Percentiles rank a stretch among this genome's conserved stretches.
These are phyloP conservation scores for Lineolata rhizophorae DNA, from an alignment of 495 filamentous ascomycete species.

Conservation along the genomic window DNA sequence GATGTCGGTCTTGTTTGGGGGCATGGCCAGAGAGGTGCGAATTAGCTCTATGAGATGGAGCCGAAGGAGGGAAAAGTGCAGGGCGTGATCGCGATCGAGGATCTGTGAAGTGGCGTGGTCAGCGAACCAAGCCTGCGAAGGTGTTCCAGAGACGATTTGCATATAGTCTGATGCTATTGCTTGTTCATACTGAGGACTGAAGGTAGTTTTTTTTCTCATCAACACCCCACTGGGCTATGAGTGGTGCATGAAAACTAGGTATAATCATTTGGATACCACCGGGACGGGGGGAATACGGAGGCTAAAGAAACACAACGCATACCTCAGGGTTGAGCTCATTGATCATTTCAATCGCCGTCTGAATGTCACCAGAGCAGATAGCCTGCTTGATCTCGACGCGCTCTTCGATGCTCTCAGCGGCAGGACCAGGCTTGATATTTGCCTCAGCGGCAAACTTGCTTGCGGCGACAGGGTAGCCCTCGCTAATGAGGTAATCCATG, in stretches of 20 bases:
- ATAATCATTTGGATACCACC: constrained; percentile 96
- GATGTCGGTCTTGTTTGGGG: constrained; percentile 62
- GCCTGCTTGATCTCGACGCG: constrained; percentile 58
- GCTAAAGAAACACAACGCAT: constrained; percentile 21
- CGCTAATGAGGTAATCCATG: constrained; percentile 91
- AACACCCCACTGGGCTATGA: constrained; percentile 73
- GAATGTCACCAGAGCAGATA: constrained; percentile 66
- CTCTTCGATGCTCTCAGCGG: constrained; percentile 48
- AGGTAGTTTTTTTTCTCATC: constrained; percentile 74
- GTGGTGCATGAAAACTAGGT: constrained; percentile 98
- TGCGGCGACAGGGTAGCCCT: constrained; percentile 85
- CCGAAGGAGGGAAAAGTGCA: constrained; percentile 81
- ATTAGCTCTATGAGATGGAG: constrained; percentile 90
- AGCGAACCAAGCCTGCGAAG: constrained; percentile 14
- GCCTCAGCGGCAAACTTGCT: constrained; percentile 87
- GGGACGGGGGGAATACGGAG: constrained; percentile 2
- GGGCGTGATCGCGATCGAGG: constrained; percentile 56
- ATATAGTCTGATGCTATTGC: constrained; percentile 9
- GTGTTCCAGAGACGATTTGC: too few relatives aligned
- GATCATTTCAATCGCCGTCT: constrained; percentile 62
- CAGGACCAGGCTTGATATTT: constrained; percentile 53
- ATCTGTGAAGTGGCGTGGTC: constrained; percentile 35
- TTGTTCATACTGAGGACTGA: constrained; percentile 95
- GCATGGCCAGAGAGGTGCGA: constrained; percentile 31
- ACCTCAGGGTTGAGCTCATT: constrained; percentile 86